These are phyloP conservation scores for Neonectria coccinea DNA, from an alignment of 2,329 filamentous ascomycete genomes.

Conservation along the genomic window DNA sequence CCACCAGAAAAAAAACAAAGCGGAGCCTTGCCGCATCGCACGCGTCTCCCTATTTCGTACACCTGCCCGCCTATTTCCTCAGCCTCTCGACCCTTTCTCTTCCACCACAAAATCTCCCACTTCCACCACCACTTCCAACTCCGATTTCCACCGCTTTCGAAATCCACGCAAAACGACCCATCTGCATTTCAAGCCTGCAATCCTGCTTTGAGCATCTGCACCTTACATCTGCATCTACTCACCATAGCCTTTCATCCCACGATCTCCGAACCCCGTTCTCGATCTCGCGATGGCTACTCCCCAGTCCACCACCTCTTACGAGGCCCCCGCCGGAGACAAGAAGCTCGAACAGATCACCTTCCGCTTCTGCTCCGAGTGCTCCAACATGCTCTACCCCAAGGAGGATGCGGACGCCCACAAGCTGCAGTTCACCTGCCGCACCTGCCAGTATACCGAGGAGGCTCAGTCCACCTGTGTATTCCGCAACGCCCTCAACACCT, in stretches of 20 bases:
- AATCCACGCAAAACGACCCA: background rate
- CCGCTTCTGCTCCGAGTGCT: conserved; percentile 98
- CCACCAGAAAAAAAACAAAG: conserved; percentile 30
- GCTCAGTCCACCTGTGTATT: conserved; percentile 93
- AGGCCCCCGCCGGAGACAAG: conserved; percentile 59
- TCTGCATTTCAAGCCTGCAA: background rate
- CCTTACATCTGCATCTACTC: conserved; percentile 20
- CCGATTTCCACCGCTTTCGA: background rate
- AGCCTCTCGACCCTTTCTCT: conserved; percentile 32
- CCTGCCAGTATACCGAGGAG: conserved; percentile 90
- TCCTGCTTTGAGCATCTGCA: conserved; percentile 7
- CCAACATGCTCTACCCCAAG: conserved; percentile 97
- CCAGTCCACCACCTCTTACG: conserved; percentile 60
- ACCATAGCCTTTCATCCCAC: conserved; percentile 16
- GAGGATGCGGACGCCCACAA: conserved; percentile 87
- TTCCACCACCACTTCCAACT: conserved; percentile 28
- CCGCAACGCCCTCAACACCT: conserved; percentile 91
- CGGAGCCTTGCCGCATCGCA: conserved; percentile 31
- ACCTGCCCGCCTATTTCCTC: conserved; percentile 17
- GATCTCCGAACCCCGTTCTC: conserved; percentile 5
- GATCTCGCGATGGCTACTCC: conserved; percentile 66
- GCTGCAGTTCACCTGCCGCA: conserved; percentile 95
- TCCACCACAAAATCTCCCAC: conserved; percentile 30
- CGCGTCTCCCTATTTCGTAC: conserved; percentile 22
- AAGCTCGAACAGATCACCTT: conserved; percentile 88